Evolutionary conservation across 148 eudicot species (phyloP).

Genomic region (Selenicereus undatus): DNA sequence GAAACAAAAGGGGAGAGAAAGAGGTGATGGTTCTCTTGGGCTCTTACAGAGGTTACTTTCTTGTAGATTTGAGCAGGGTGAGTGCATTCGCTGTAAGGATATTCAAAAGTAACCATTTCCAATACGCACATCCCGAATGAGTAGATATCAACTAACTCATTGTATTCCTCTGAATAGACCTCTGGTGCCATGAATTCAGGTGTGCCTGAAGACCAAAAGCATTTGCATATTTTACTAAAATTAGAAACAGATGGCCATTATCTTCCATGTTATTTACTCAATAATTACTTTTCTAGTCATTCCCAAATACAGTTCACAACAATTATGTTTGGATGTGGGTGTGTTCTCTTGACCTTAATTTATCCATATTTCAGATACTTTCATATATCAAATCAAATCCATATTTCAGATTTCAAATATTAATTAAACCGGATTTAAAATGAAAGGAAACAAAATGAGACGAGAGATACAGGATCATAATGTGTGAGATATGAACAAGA

Average conservation of each 20-base stretch:
- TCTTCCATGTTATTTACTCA: slow-evolving; percentile 2
- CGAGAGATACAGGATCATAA: no score
- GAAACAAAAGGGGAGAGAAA: slow-evolving; percentile 15
- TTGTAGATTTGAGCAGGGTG: slow-evolving; percentile 83
- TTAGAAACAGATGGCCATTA: slow-evolving; percentile 4
- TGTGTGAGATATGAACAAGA: not conserved
- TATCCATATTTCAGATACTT: not conserved
- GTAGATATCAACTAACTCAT: slow-evolving; percentile 78
- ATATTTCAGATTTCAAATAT: not conserved
- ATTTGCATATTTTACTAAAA: slow-evolving; percentile 8
- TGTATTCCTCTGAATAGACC: slow-evolving; percentile 76
- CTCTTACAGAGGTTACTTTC: slow-evolving; percentile 80
- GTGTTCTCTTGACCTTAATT: slow-evolving; percentile 5
- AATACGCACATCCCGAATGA: slow-evolving; percentile 85
- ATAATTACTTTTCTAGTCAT: slow-evolving; percentile 19
- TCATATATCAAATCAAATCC: not conserved
- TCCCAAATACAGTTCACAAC: slow-evolving; percentile 16
- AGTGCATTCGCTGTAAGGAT: slow-evolving; percentile 81
- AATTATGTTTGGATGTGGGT: slow-evolving; percentile 10
- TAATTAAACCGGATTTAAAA: not conserved
- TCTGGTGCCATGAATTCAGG: slow-evolving; percentile 68
- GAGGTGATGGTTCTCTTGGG: not conserved
- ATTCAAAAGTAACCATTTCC: slow-evolving; percentile 80
- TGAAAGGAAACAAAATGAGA: no score
- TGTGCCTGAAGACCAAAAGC: slow-evolving; percentile 32